Conservation (phyloP, 805 yeast genomes). For the Wickerhamiella parazyma region DNA sequence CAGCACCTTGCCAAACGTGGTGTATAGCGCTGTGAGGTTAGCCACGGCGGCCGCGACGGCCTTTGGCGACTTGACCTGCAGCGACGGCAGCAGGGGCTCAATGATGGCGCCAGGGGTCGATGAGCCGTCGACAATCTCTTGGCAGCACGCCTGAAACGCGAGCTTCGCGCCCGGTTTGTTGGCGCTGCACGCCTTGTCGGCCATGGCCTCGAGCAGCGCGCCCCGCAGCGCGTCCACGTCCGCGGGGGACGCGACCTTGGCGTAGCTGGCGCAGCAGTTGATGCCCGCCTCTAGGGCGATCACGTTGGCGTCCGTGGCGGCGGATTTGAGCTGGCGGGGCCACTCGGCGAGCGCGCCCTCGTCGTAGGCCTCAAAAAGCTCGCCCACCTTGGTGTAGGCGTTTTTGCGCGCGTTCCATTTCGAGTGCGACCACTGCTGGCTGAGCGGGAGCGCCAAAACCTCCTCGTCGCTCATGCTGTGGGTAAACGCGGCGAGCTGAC, state of each 20-base stretch:
- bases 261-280: constrained; percentile 37
- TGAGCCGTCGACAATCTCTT: constrained; percentile 47
- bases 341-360: constrained; percentile 42
- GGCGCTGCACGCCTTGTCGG: constrained; percentile 74
- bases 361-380: constrained; percentile 39
- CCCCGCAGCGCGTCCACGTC: constrained; percentile 25
- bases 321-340: constrained; percentile 37
- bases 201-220: constrained; percentile 29
- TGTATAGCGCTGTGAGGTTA: constrained; percentile 43
- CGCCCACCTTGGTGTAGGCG: constrained; percentile 59
- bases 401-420: constrained; percentile 76
- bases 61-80: constrained; percentile 56
- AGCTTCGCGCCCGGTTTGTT: constrained; percentile 61
- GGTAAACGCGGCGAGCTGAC: not conserved
- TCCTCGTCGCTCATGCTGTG: constrained; percentile 35
- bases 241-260: constrained; percentile 43
- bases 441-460: constrained; percentile 46
- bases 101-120: constrained; percentile 44
- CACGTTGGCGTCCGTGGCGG: constrained; percentile 69
- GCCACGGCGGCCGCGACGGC: constrained; percentile 53
- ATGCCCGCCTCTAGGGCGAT: constrained; percentile 84
- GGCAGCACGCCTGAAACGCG: constrained; percentile 46
- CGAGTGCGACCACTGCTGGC: constrained; percentile 53
- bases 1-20: constrained; percentile 45
- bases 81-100: constrained; percentile 50